Evolutionary conservation across 2,329 filamentous ascomycete genomes (phyloP).

Genomic region (Fusarium praegraminearum): DNA sequence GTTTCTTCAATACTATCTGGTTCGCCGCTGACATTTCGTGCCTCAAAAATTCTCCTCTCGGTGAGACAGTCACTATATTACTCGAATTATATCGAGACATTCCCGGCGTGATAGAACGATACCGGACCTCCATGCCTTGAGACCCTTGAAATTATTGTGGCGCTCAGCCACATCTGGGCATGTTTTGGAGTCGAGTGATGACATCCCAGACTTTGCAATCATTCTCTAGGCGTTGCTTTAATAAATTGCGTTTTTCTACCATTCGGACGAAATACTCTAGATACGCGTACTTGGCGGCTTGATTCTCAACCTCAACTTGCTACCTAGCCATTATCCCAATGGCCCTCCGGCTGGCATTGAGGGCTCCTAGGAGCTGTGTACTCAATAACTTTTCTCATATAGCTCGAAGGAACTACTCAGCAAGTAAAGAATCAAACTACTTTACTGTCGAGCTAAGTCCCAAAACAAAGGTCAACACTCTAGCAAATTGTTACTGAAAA

Average conservation of each 20-base stretch:
- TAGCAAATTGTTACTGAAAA: background rate
- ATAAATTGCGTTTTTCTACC: background rate
- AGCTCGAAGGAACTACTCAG: constrained; percentile 43
- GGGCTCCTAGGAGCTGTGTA: constrained; percentile 38
- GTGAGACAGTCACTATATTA: background rate
- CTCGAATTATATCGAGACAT: background rate
- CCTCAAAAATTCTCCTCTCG: background rate
- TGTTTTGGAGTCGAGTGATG: constrained; percentile 15
- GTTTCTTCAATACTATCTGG: background rate
- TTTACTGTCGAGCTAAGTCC: constrained; percentile 42
- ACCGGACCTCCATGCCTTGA: constrained; percentile 1
- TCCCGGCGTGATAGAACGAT: constrained; percentile 1
- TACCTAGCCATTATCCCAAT: constrained; percentile 29
- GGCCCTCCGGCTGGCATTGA: constrained; percentile 36
- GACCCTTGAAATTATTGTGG: background rate
- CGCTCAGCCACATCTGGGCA: background rate
- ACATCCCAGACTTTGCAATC: constrained; percentile 22
- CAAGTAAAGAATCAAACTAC: constrained; percentile 21
- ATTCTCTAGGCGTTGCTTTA: background rate
- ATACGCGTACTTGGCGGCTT: background rate
- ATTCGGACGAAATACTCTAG: background rate
- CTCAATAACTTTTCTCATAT: constrained; percentile 25
- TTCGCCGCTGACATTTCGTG: background rate
- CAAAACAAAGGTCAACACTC: constrained; percentile 23
- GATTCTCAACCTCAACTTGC: background rate